Evolutionary conservation across 495 filamentous ascomycete genomes (phyloP).

Genomic region (Tuber calosporum): DNA sequence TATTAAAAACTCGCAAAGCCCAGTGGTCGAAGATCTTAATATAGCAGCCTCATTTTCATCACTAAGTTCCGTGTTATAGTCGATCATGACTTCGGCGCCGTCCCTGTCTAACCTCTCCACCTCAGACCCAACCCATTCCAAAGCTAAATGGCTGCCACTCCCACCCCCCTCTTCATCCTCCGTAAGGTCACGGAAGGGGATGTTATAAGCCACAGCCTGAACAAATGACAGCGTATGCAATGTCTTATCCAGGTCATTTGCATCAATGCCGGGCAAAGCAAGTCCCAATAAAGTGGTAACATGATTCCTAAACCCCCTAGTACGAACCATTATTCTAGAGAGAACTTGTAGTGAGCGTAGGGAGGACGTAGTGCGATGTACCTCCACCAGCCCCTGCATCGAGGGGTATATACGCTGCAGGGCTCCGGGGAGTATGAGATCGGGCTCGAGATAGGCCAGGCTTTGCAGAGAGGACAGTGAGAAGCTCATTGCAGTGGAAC

Average conservation of each 20-base stretch:
- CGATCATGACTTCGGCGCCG: conserved; percentile 71
- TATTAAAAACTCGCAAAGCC: conserved; percentile 83
- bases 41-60: conserved; percentile 86
- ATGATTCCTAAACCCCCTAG: conserved; percentile 90
- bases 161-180: conserved; percentile 56
- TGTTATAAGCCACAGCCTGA: conserved; percentile 87
- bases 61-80: conserved; percentile 73
- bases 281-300: conserved; percentile 86
- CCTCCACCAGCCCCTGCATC: conserved; percentile 91
- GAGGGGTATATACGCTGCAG: conserved; percentile 95
- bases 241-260: conserved; percentile 96
- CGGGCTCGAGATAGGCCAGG: conserved; percentile 81
- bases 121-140: conserved; percentile 88
- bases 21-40: conserved; percentile 89
- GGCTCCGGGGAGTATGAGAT: conserved; percentile 85
- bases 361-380: conserved; percentile 91
- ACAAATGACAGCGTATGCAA: conserved; percentile 90
- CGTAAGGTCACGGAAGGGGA: conserved; percentile 80
- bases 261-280: conserved; percentile 90
- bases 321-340: conserved; percentile 77
- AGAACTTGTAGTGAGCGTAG: conserved; percentile 83
- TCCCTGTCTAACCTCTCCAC: conserved; percentile 89
- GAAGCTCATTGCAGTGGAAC: conserved; percentile 79
- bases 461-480: conserved; percentile 83
- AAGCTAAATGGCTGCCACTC: conserved; percentile 63